A percentile compares a stretch with the other conserved stretches of the same genome.
Evolutionary conservation across 108 stramenopile species (phyloP).

Genomic region (Skeletonema potamos): DNA sequence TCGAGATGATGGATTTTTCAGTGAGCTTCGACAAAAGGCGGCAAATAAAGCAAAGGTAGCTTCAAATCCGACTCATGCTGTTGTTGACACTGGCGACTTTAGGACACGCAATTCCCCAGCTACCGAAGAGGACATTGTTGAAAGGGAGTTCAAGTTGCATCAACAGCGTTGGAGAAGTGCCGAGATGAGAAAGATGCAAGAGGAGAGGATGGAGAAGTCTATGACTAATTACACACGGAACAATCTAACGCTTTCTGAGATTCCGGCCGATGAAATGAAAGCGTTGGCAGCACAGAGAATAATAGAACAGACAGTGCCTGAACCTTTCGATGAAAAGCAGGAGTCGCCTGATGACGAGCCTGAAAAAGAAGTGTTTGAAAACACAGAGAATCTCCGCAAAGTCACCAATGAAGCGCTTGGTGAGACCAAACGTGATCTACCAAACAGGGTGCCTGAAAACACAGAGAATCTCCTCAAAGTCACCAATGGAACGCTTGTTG

Average conservation of each 20-base stretch:
- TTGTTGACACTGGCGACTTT: background rate
- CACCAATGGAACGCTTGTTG: no score
- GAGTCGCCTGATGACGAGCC: background rate
- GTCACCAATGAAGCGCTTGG: no score
- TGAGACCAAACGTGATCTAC: no score
- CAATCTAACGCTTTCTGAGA: background rate
- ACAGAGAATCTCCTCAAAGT: no score
- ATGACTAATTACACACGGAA: background rate
- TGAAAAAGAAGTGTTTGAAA: background rate
- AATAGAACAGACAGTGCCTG: conserved; percentile 2
- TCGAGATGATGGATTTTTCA: conserved; percentile 1
- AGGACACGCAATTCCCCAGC: no score
- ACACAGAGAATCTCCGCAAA: background rate
- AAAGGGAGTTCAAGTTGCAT: conserved; percentile 11
- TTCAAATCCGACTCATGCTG: background rate
- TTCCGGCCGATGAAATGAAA: conserved; percentile 13
- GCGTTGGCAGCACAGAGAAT: background rate
- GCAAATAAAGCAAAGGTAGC: background rate
- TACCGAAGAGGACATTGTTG: conserved; percentile 44
- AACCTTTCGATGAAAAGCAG: conserved; percentile 12
- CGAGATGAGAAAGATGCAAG: conserved; percentile 3
- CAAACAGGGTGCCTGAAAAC: no score
- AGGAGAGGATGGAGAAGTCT: background rate
- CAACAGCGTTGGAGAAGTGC: background rate
- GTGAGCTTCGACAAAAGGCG: conserved; percentile 6